Evolutionary conservation across 2,329 filamentous ascomycete genomes (phyloP).

Genomic region (Pseudogymnoascus sp.): DNA sequence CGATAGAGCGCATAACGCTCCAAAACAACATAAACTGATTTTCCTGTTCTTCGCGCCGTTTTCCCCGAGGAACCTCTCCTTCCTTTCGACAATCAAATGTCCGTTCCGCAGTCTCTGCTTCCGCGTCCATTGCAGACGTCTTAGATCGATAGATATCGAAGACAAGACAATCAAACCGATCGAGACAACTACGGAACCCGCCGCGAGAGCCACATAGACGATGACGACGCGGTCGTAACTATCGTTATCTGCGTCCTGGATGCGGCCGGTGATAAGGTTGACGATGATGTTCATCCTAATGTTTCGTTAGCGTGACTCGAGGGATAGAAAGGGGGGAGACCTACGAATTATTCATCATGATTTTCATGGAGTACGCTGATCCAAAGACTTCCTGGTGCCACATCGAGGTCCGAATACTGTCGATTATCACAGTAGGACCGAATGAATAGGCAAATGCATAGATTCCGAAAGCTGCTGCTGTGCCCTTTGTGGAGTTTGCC

Average conservation of each 20-base stretch:
- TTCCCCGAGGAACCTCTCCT: constrained; percentile 33
- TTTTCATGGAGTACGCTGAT: constrained; percentile 50
- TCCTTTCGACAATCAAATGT: constrained; percentile 34
- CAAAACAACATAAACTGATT: constrained; percentile 37
- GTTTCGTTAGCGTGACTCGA: background rate
- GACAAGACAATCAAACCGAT: constrained; percentile 32
- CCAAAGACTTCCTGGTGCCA: constrained; percentile 53
- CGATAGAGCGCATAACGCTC: constrained; percentile 36
- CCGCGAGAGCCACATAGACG: constrained; percentile 46
- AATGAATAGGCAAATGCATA: constrained; percentile 47
- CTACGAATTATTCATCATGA: constrained; percentile 50
- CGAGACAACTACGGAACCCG: constrained; percentile 39
- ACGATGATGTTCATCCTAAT: constrained; percentile 51
- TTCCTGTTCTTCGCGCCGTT: constrained; percentile 31
- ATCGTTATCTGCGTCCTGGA: constrained; percentile 49
- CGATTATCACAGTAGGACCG: constrained; percentile 50
- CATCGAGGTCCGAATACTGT: constrained; percentile 50
- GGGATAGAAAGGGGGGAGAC: constrained; percentile 11
- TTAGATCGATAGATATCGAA: constrained; percentile 34
- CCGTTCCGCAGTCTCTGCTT: constrained; percentile 41
- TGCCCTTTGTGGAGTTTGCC: constrained; percentile 39
- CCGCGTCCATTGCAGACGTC: constrained; percentile 48
- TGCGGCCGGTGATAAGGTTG: constrained; percentile 45
- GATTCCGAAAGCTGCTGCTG: constrained; percentile 50
- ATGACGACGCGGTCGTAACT: constrained; percentile 47